Evolutionary conservation across 257 asterid genomes (phyloP).

Genomic region (Mitragyna speciosa): DNA sequence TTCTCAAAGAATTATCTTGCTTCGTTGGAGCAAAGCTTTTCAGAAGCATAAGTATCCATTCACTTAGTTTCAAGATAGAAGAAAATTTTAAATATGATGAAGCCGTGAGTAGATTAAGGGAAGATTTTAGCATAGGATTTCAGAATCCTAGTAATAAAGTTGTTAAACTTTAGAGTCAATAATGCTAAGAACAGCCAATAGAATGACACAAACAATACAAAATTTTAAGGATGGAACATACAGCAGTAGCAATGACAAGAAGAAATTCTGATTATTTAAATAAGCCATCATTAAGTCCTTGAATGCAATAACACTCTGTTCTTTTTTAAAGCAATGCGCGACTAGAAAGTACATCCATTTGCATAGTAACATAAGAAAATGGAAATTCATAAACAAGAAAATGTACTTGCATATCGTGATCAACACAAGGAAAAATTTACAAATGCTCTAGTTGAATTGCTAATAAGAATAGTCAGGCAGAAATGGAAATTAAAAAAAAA

Average conservation of each 20-base stretch:
- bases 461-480: background rate
- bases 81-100: background rate
- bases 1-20: background rate
- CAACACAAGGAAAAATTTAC: background rate
- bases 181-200: constrained; percentile 11
- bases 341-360: constrained; percentile 14
- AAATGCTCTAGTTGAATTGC: background rate
- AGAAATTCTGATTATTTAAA: background rate
- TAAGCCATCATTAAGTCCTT: constrained; percentile 6
- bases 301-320: constrained; percentile 11
- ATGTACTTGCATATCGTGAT: background rate
- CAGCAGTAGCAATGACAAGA: constrained; percentile 1
- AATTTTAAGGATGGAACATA: constrained; percentile 1
- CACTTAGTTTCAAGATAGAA: background rate
- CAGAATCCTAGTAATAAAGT: background rate
- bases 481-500: background rate
- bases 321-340: constrained; percentile 16
- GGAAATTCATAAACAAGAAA: constrained; percentile 7
- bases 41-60: background rate
- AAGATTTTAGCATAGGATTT: background rate
- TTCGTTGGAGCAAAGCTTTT: background rate
- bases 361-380: constrained; percentile 3
- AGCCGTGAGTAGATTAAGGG: background rate
- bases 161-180: constrained; percentile 1
- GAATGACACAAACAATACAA: background rate